phyloP scores from a whole-genome alignment of 441 rosid species.

The Macaranga tanarius region DNA sequence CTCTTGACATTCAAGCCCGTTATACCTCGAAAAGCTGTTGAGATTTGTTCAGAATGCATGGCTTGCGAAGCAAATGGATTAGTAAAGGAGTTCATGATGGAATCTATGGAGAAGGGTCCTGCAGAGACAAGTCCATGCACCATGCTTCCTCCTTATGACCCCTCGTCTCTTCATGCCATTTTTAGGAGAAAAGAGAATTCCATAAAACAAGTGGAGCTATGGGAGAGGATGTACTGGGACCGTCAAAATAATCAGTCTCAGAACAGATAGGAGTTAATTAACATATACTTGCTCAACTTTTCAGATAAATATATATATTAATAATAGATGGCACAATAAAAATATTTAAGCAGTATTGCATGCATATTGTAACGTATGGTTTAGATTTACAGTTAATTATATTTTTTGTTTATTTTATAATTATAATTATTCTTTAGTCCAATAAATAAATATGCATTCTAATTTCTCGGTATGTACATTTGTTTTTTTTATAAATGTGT shows the following conservation, averaged over 20 bases:
- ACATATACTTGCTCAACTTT: too few relatives aligned
- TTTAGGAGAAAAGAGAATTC: slow-evolving; percentile 39
- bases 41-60: slow-evolving; percentile 64
- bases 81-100: slow-evolving; percentile 55
- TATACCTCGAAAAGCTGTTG: slow-evolving; percentile 44
- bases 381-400: background rate
- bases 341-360: too few relatives aligned
- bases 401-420: too few relatives aligned
- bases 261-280: slow-evolving; percentile 22
- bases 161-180: slow-evolving; percentile 39
- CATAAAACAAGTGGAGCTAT: slow-evolving; percentile 39
- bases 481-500: too few relatives aligned
- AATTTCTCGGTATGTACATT: too few relatives aligned
- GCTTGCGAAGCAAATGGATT: slow-evolving; percentile 52
- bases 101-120: slow-evolving; percentile 62
- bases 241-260: slow-evolving; percentile 31
- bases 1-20: slow-evolving; percentile 63
- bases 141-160: slow-evolving; percentile 71
- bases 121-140: slow-evolving; percentile 57
- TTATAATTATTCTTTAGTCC: too few relatives aligned
- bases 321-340: too few relatives aligned
- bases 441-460: too few relatives aligned
- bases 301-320: too few relatives aligned
- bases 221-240: slow-evolving; percentile 62
- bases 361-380: background rate